These are phyloP conservation scores for Corinectria fuckeliana DNA, from an alignment of 2,329 filamentous ascomycete genomes.

Conservation along the genomic window DNA sequence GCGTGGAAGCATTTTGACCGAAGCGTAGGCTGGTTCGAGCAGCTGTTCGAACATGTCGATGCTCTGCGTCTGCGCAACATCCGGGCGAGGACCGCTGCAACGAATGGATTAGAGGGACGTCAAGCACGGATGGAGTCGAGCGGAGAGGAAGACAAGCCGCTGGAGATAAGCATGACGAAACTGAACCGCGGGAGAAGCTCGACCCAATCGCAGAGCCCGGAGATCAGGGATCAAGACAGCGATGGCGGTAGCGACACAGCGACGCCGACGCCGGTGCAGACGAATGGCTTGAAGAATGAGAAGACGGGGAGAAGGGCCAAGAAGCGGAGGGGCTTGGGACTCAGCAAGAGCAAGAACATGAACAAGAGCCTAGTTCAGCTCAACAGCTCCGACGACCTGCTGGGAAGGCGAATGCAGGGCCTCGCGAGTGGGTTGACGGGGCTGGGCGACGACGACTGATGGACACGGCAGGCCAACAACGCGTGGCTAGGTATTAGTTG, in stretches of 20 bases:
- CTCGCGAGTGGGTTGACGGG: conserved; percentile 61
- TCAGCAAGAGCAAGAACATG: conserved; percentile 48
- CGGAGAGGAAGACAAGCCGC: conserved; percentile 78
- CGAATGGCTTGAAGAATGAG: conserved; percentile 36
- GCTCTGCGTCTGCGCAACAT: conserved; percentile 42
- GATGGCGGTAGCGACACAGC: conserved; percentile 28
- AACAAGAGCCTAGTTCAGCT: conserved; percentile 59
- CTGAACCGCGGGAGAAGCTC: conserved; percentile 45
- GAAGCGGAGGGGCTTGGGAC: conserved; percentile 37
- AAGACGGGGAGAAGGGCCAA: conserved; percentile 32
- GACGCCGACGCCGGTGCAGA: conserved; percentile 23
- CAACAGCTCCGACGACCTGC: conserved; percentile 63
- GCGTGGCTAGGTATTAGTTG: neutral
- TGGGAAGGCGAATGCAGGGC: conserved; percentile 64
- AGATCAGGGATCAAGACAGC: conserved; percentile 20
- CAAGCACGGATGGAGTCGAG: conserved; percentile 62
- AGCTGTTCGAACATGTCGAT: conserved; percentile 69
- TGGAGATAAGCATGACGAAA: conserved; percentile 78
- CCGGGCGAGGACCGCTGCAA: conserved; percentile 17
- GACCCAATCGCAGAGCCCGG: conserved; percentile 28
- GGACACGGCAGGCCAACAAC: neutral
- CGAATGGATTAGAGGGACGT: conserved; percentile 37
- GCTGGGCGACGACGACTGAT: conserved; percentile 50
- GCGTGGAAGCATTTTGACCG: conserved; percentile 87
- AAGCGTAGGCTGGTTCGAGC: conserved; percentile 81